phyloP scores from a whole-genome alignment of 2,329 filamentous ascomycete species.

The Diplodia scrobiculata region DNA sequence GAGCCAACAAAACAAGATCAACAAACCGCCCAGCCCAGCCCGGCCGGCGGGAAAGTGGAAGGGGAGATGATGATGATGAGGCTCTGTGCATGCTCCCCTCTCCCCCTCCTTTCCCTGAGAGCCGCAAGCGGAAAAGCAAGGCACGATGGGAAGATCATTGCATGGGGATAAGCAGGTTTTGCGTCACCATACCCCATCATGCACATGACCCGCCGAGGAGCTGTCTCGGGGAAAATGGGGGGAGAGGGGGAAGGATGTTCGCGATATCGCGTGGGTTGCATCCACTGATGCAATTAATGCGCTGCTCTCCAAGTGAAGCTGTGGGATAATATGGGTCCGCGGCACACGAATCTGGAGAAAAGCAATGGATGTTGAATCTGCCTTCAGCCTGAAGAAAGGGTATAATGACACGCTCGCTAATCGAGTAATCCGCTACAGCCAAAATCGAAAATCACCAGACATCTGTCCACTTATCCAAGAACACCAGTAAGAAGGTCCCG shows the following conservation, averaged over 20 bases:
- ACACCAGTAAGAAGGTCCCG: neutral
- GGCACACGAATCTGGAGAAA: neutral
- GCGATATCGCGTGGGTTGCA: neutral
- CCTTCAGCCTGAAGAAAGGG: neutral
- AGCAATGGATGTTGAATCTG: neutral
- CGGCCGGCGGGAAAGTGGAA: neutral
- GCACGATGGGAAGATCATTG: neutral
- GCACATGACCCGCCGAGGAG: neutral
- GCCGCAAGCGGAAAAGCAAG: neutral
- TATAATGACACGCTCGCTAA: neutral
- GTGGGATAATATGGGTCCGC: neutral
- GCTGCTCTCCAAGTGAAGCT: neutral
- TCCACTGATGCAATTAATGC: neutral
- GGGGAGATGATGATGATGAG: neutral
- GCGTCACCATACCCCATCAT: constrained; percentile 11
- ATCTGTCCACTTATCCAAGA: neutral
- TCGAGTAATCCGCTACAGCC: neutral
- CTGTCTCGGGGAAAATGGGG: neutral
- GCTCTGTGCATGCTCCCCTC: neutral
- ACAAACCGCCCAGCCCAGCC: neutral
- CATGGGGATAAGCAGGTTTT: constrained; percentile 14
- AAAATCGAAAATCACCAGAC: neutral
- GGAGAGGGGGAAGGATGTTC: neutral
- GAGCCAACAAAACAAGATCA: neutral
- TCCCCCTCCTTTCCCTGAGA: neutral